These are phyloP conservation scores for Setomelanomma holmii DNA, from an alignment of 2,329 filamentous ascomycete species.

Conservation along the genomic window DNA sequence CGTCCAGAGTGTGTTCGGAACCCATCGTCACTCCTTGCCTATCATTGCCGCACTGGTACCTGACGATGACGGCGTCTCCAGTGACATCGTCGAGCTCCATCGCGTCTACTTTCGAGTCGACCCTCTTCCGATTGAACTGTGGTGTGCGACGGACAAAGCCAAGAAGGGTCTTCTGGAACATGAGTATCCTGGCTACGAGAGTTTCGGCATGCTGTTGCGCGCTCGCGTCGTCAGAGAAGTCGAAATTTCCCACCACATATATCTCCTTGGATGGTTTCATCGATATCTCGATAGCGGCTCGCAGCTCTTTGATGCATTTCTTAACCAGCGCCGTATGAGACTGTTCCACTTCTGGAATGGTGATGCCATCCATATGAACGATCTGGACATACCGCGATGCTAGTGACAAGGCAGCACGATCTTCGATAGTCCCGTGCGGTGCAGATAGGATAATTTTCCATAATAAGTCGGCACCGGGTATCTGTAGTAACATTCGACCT, in stretches of 20 bases:
- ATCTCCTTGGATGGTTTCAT: not conserved
- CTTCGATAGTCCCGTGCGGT: conserved; percentile 69
- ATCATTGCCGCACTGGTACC: conserved; percentile 72
- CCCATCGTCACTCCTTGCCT: conserved; percentile 71
- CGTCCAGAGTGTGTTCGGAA: conserved; percentile 71
- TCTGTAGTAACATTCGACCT: conserved; percentile 52
- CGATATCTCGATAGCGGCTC: conserved; percentile 26
- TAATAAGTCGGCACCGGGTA: conserved; percentile 70
- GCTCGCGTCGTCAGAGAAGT: conserved; percentile 36
- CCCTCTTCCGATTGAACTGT: conserved; percentile 40
- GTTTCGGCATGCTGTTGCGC: conserved; percentile 23
- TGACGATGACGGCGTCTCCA: conserved; percentile 71
- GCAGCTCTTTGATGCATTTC: conserved; percentile 72
- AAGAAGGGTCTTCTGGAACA: conserved; percentile 46
- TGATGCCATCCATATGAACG: conserved; percentile 46
- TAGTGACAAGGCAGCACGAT: conserved; percentile 71
- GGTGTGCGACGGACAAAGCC: conserved; percentile 37
- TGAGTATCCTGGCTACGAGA: conserved; percentile 40
- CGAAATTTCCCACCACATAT: conserved; percentile 1
- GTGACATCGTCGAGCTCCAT: conserved; percentile 58
- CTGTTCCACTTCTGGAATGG: conserved; percentile 57
- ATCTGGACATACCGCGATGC: conserved; percentile 74
- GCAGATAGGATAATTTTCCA: conserved; percentile 82
- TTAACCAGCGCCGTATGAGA: conserved; percentile 75
- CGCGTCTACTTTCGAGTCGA: conserved; percentile 45